phyloP scores from a whole-genome alignment of 1,284 basidiomycete species.

The Ceratobasidium sp. region DNA sequence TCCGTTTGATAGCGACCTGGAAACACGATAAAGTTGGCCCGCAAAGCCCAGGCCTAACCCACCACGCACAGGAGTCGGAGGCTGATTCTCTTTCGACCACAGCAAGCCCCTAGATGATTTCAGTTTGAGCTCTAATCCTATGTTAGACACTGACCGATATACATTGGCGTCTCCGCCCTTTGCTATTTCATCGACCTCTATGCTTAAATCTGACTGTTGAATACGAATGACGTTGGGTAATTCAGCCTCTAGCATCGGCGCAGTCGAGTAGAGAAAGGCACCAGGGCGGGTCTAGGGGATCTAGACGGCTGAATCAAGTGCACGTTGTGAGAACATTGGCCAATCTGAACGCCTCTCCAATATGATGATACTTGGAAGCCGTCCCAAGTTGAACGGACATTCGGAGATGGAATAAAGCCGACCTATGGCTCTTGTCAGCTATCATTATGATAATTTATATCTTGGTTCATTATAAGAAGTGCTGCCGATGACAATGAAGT shows the following conservation, averaged over 20 bases:
- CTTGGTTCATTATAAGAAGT: no score
- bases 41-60: not conserved
- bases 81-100: not conserved
- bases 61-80: not conserved
- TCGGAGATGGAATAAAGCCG: no score
- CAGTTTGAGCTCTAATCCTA: not conserved
- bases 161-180: conserved; percentile 29
- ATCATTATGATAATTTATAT: no score
- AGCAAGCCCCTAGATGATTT: not conserved
- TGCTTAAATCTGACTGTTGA: not conserved
- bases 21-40: not conserved
- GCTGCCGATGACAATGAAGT: no score
- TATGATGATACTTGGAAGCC: no score
- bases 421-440: no score
- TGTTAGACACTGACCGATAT: not conserved
- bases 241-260: not conserved
- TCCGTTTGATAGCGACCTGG: conserved; percentile 4
- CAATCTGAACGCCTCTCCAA: not conserved
- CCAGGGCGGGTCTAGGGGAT: not conserved
- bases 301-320: not conserved
- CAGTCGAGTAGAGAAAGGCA: no score
- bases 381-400: no score
- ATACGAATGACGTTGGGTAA: not conserved
- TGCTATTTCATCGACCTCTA: not conserved
- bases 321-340: not conserved